Evolutionary conservation across 1,284 basidiomycete genomes (phyloP).

Genomic region (Microbotryum saponariae): DNA sequence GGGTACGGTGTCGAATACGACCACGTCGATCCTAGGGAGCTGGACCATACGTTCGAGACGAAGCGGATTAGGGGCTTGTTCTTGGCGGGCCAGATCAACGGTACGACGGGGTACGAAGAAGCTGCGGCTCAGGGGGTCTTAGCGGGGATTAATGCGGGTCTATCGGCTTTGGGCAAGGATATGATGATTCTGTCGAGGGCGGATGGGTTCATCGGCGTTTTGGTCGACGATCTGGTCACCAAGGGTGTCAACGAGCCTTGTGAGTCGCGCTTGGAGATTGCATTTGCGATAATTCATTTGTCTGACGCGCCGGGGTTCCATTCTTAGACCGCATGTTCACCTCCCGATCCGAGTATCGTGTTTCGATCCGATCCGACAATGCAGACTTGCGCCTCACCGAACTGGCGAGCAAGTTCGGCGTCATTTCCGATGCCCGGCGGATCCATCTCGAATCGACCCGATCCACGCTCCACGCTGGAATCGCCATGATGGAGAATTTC

Average conservation of each 20-base stretch:
- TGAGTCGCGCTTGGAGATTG: slow-evolving; percentile 17
- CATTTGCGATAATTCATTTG: too few relatives aligned
- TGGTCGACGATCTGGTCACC: slow-evolving; percentile 80
- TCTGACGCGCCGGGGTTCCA: neutral
- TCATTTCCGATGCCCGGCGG: slow-evolving; percentile 62
- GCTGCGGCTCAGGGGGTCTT: slow-evolving; percentile 77
- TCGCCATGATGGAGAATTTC: slow-evolving; percentile 47
- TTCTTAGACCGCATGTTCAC: slow-evolving; percentile 81
- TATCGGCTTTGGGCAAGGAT: slow-evolving; percentile 52
- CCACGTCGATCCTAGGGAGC: slow-evolving; percentile 76
- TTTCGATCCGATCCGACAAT: slow-evolving; percentile 79
- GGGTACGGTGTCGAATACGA: slow-evolving; percentile 92
- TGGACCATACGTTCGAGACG: slow-evolving; percentile 69
- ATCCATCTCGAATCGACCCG: slow-evolving; percentile 48
- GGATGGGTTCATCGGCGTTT: slow-evolving; percentile 75
- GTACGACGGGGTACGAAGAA: slow-evolving; percentile 87
- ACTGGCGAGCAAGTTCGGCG: slow-evolving; percentile 52
- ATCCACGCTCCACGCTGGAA: slow-evolving; percentile 50
- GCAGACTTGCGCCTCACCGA: slow-evolving; percentile 72
- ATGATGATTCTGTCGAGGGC: slow-evolving; percentile 66
- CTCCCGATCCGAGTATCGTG: slow-evolving; percentile 76
- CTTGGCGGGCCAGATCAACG: slow-evolving; percentile 82
- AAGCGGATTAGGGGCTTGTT: slow-evolving; percentile 73
- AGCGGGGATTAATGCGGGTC: slow-evolving; percentile 74
- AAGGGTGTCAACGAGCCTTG: slow-evolving; percentile 82